A percentile compares a stretch with the other conserved stretches of the same genome.
phyloP scores from a whole-genome alignment of 2,329 filamentous ascomycete species.

The Neonectria neomacrospora region DNA sequence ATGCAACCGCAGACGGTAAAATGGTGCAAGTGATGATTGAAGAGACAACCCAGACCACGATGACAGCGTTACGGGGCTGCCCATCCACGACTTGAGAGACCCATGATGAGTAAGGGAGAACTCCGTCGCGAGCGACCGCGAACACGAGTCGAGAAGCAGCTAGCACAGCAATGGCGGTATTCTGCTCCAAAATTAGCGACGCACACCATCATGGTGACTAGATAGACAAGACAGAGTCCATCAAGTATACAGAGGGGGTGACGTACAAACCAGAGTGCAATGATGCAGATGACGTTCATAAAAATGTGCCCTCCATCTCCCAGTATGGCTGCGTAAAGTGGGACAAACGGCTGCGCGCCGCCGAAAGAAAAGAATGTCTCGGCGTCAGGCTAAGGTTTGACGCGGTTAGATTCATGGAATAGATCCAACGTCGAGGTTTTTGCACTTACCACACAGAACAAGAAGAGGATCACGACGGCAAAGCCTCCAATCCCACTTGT shows the following conservation, averaged over 20 bases:
- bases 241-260: not conserved
- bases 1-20: conserved; percentile 64
- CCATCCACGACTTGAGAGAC: conserved; percentile 65
- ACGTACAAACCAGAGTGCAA: conserved; percentile 62
- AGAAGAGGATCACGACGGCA: conserved; percentile 65
- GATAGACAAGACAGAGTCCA: not conserved
- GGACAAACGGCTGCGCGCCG: conserved; percentile 68
- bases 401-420: not conserved
- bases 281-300: conserved; percentile 68
- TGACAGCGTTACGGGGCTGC: conserved; percentile 69
- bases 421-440: no score
- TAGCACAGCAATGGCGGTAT: conserved; percentile 68
- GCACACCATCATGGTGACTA: not conserved
- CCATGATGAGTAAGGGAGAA: conserved; percentile 68
- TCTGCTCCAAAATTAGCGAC: conserved; percentile 46
- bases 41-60: conserved; percentile 66
- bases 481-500: conserved; percentile 67
- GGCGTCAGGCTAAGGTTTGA: conserved; percentile 57
- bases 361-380: conserved; percentile 64
- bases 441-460: conserved; percentile 65
- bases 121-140: conserved; percentile 70
- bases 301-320: conserved; percentile 67
- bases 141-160: conserved; percentile 71
- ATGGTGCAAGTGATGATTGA: conserved; percentile 68
- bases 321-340: conserved; percentile 66